Evolutionary conservation across 495 filamentous ascomycete species (phyloP).

Genomic region (Annulohypoxylon stygium): DNA sequence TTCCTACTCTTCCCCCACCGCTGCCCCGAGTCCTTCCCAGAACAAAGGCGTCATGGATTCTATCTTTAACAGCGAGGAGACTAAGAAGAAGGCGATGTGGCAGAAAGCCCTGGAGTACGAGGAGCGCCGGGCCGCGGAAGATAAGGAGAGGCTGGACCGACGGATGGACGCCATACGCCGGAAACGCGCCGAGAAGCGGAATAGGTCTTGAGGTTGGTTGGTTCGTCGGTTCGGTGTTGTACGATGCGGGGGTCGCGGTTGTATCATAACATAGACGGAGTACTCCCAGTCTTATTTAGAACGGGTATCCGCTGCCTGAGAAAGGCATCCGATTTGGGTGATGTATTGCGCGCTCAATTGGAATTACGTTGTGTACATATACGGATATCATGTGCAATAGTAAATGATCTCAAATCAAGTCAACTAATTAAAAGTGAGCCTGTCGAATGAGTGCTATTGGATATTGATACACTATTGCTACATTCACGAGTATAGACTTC

Average conservation of each 20-base stretch:
- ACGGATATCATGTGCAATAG: constrained; percentile 32
- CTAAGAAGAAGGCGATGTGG: constrained; percentile 55
- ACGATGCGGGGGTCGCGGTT: constrained; percentile 19
- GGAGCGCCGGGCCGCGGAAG: constrained; percentile 59
- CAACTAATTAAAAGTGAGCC: not conserved
- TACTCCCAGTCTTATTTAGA: constrained; percentile 58
- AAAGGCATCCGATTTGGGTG: constrained; percentile 13
- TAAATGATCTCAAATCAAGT: constrained; percentile 10
- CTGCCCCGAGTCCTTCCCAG: not conserved
- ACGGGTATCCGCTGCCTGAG: constrained; percentile 36
- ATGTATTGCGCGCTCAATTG: constrained; percentile 18
- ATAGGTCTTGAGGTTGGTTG: constrained; percentile 1
- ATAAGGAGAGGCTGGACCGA: constrained; percentile 54
- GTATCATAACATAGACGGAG: constrained; percentile 36
- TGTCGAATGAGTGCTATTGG: no score
- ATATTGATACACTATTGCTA: not conserved
- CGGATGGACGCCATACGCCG: constrained; percentile 51
- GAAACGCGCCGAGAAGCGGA: constrained; percentile 30
- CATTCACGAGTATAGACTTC: not conserved
- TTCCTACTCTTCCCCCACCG: not conserved
- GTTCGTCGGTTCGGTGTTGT: constrained; percentile 12
- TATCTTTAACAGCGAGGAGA: constrained; percentile 38
- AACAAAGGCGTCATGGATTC: constrained; percentile 8
- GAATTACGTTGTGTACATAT: constrained; percentile 37
- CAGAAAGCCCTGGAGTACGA: constrained; percentile 61